A percentile compares a stretch with the other conserved stretches of the same genome.
Evolutionary conservation across 2,329 filamentous ascomycete genomes (phyloP).

Genomic region (Magnaporthales sp.): DNA sequence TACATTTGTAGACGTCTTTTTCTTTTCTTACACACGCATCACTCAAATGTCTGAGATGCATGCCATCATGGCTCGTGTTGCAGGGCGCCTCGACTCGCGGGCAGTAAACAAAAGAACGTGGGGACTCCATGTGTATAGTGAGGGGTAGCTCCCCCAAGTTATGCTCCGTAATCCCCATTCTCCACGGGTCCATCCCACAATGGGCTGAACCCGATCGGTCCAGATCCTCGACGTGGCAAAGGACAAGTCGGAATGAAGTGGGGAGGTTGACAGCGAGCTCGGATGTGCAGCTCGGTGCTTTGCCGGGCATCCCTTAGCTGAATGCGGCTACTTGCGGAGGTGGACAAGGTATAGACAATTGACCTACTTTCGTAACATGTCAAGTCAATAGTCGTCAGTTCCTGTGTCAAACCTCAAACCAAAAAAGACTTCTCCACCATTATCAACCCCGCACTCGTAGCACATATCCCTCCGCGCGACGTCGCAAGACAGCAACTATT

Average conservation of each 20-base stretch:
- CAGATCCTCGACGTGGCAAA: background rate
- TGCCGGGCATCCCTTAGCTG: too few species aligned
- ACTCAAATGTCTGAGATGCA: background rate
- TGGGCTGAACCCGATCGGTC: too few species aligned
- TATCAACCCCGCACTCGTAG: background rate
- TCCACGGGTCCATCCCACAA: background rate
- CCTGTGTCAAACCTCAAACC: too few species aligned
- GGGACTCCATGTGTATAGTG: background rate
- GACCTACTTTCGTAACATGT: background rate
- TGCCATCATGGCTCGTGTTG: background rate
- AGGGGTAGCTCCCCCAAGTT: background rate
- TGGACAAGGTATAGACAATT: background rate
- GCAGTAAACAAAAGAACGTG: background rate
- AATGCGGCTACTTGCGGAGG: too few species aligned
- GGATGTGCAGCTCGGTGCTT: background rate
- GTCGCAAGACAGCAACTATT: background rate
- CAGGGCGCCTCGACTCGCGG: background rate
- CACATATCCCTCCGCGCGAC: background rate
- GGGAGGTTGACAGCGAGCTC: background rate
- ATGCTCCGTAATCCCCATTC: background rate
- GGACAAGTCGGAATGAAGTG: background rate
- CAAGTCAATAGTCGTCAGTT: background rate
- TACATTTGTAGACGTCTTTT: too few species aligned
- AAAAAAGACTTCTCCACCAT: background rate
- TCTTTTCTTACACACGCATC: too few species aligned